Percentiles rank a stretch among this genome's conserved stretches.
Conservation (phyloP, 169 alveolate genomes). For the Plasmodium reichenowi region DNA sequence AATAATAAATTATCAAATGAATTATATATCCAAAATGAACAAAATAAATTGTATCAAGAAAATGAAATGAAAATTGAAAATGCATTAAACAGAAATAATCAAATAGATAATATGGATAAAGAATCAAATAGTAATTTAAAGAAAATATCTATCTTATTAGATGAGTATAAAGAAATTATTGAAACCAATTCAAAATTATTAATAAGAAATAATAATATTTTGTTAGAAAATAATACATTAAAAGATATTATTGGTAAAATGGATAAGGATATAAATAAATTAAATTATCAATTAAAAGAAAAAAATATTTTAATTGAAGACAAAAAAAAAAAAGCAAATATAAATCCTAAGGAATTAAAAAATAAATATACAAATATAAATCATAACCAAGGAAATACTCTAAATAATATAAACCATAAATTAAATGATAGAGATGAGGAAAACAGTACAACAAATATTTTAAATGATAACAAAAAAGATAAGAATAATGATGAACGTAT, state of each 20-base stretch:
- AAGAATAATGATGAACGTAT: not conserved
- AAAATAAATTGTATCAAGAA: conserved; percentile 29
- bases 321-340: not conserved
- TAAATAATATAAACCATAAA: not conserved
- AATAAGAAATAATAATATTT: conserved; percentile 11
- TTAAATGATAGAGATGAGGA: not conserved
- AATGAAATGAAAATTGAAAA: conserved; percentile 25
- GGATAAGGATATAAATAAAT: conserved; percentile 36
- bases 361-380: not conserved
- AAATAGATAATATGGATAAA: not conserved
- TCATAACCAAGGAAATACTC: too few relatives aligned
- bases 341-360: not conserved
- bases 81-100: conserved; percentile 1
- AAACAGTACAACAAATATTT: not conserved
- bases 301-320: not conserved
- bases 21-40: conserved; percentile 7
- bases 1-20: conserved; percentile 24
- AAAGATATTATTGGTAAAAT: conserved; percentile 47
- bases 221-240: conserved; percentile 50
- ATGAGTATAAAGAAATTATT: conserved; percentile 41
- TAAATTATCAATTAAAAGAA: conserved; percentile 18
- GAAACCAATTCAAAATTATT: conserved; percentile 33
- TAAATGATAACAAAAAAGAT: not conserved
- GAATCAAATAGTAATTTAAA: conserved; percentile 17
- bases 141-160: conserved; percentile 22